These are phyloP conservation scores for Wickerhamiella bombiphila DNA, from an alignment of 805 yeast genomes.

Conservation along the genomic window DNA sequence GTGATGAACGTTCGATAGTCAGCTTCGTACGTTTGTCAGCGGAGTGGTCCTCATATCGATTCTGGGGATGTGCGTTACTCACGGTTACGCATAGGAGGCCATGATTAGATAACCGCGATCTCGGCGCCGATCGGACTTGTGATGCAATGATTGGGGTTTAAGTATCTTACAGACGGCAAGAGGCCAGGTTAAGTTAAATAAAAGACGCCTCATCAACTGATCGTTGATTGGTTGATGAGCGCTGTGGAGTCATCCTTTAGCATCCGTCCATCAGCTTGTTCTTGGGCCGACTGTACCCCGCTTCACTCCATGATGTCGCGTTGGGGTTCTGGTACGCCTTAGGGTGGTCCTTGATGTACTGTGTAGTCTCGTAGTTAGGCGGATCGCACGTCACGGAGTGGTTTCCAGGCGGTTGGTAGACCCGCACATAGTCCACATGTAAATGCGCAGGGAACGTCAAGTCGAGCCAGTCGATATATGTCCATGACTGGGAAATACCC, in stretches of 20 bases:
- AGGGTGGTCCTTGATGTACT: slow-evolving; percentile 59
- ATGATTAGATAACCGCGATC: no score
- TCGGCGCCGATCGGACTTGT: no score
- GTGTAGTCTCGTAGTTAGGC: slow-evolving; percentile 63
- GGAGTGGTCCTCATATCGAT: no score
- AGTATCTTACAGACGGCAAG: no score
- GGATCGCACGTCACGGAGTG: slow-evolving; percentile 75
- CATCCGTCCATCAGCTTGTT: slow-evolving; percentile 44
- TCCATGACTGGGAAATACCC: slow-evolving; percentile 88
- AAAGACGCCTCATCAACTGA: no score
- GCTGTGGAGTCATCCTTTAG: slow-evolving; percentile 4
- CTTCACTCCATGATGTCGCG: slow-evolving; percentile 55
- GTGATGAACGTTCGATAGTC: no score
- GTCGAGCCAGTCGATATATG: slow-evolving; percentile 76
- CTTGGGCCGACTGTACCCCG: slow-evolving; percentile 61
- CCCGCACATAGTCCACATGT: slow-evolving; percentile 71
- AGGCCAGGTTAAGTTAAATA: no score
- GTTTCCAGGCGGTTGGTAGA: slow-evolving; percentile 70
- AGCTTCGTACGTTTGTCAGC: no score
- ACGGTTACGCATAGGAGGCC: no score
- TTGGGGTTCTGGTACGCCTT: slow-evolving; percentile 58
- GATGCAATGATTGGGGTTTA: no score
- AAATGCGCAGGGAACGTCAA: slow-evolving; percentile 64
- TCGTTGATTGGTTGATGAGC: no score
- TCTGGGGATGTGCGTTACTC: no score